A percentile compares a stretch with the other conserved stretches of the same genome.
Evolutionary conservation across 2,329 filamentous ascomycete species (phyloP).

Genomic region (Cytospora paraplurivora): DNA sequence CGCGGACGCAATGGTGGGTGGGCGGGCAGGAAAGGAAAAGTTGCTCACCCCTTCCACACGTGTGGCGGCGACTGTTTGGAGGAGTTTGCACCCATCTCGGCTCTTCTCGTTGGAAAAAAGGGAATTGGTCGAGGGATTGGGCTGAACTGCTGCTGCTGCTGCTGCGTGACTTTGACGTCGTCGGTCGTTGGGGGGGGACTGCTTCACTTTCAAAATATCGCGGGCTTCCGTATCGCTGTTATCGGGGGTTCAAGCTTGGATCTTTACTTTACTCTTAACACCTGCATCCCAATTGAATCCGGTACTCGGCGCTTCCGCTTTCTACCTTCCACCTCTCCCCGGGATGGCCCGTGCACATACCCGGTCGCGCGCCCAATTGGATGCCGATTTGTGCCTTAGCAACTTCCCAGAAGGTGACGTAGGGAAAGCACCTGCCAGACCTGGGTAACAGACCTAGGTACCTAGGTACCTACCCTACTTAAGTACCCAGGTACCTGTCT

Average conservation of each 20-base stretch:
- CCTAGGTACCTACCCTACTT: no score
- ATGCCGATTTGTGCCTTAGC: no score
- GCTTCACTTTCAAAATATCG: constrained; percentile 8
- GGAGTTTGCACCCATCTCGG: constrained; percentile 58
- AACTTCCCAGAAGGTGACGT: no score
- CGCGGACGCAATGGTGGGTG: not conserved
- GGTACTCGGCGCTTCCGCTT: no score
- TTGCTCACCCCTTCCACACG: constrained; percentile 58
- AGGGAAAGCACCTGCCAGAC: no score
- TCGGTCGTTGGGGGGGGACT: not conserved
- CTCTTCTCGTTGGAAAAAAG: constrained; percentile 34
- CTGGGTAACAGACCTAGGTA: no score
- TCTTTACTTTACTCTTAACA: no score
- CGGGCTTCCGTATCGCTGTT: constrained; percentile 4
- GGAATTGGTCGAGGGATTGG: constrained; percentile 3
- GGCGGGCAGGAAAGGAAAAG: not conserved
- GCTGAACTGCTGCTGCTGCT: constrained; percentile 7
- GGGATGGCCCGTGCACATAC: no score
- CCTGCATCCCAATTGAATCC: no score
- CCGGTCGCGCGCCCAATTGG: no score
- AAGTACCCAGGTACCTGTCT: not conserved
- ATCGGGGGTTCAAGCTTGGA: not conserved
- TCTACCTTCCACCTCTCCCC: no score
- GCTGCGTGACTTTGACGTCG: constrained; percentile 5
- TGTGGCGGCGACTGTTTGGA: constrained; percentile 54